Base-by-base conservation (phyloP, 345 rosid genomes). In the Citrus unshiu region DNA sequence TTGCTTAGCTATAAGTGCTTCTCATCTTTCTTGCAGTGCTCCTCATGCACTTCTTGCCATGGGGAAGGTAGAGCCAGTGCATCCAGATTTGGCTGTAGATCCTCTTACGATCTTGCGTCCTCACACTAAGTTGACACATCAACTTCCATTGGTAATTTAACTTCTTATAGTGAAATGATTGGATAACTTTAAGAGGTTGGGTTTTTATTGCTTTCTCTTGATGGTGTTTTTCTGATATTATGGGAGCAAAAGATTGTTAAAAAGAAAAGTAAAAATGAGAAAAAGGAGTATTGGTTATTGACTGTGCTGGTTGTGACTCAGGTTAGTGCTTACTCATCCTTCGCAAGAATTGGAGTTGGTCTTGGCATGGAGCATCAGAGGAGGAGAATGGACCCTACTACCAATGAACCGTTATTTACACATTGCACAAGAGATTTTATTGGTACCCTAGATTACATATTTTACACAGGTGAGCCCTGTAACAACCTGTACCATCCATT, bases 281-380 rank as follows among this genome's bases (percentile, higher is more conserved):
- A 40, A 39, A 14, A 9, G 24, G 40, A 61, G 22, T 25, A 25
- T 57, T 25, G 30, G 14, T 5, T 58, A 3, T 65, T 46, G 67
- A 2, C 34, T 68, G 40, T 67, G 24, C 30, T 86, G 73, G 63
- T 78, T 66, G 25, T 84, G 77, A 83, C 70, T 46, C 97, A 96
- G 99, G 99, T 96, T 76, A 96, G 98, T 84, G 98, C 99, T n/a
- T 96, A 96, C 81, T 96, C 98, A 39, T 86, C 98, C 34, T 93
- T 96, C 79, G 94, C 90, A 27, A 94, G 98, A 84, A 75, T 83
- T 74, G 95, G 91, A 35, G 87, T 81, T 70, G 86, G 93, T 78
- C 84, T 81, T 43, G 87, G 87, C 25, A 70, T 88, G 77, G 97
- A 93, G 39, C 97, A 85, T 75, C 99, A 94, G 80, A 86, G 93